Evolutionary conservation across 306 rosid genomes (phyloP), one percentile per base, ranked within the genome.

Genomic region (Comarum palustre): DNA sequence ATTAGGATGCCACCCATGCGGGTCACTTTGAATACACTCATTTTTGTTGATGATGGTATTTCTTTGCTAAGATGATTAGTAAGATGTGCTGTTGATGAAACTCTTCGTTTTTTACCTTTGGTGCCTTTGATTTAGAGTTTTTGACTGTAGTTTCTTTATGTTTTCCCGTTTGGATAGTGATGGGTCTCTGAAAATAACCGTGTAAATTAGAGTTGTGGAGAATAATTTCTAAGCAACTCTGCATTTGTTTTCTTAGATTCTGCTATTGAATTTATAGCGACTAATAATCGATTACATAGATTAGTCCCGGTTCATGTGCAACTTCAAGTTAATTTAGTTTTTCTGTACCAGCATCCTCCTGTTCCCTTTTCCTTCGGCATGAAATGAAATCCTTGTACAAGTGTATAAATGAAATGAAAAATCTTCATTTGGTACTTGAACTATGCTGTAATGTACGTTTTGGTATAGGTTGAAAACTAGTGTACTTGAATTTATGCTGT

Each of bases 191-290:
- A 68, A n/a, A 68, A 43, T 39, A 43, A 27, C 32, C 19, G 20
- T 59, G 74, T 57, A 76, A 67, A 76, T 45, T 36, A 46, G 75
- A 46, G 75, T 69, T 42, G 42, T 55, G 39, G 50, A 48, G 71
- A 17, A 52, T 0, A 68, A 27, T 58, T 76, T 32, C 17, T 58
- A 27, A 58, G 48, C 58, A 57, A 43, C 24, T 29, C n/a, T 31
- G 25, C 65, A 39, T 20, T 61, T 55, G 34, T 32, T 74, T 74
- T 48, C 16, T 17, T 0, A 15, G 51, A 25, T 68, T 8, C 11
- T 52, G 75, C 27, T 47, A 25, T 55, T 55, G 34, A 16, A 16
- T 52, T 71, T 16, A 5, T 25, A 24, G 16, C 16, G 19, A 55
- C 34, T 71, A 25, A 9, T 54, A 22, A 22, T 6, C 24, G 25